Conservation (phyloP, 2,329 filamentous ascomycete genomes). For the Ceratocystis smalleyi region DNA sequence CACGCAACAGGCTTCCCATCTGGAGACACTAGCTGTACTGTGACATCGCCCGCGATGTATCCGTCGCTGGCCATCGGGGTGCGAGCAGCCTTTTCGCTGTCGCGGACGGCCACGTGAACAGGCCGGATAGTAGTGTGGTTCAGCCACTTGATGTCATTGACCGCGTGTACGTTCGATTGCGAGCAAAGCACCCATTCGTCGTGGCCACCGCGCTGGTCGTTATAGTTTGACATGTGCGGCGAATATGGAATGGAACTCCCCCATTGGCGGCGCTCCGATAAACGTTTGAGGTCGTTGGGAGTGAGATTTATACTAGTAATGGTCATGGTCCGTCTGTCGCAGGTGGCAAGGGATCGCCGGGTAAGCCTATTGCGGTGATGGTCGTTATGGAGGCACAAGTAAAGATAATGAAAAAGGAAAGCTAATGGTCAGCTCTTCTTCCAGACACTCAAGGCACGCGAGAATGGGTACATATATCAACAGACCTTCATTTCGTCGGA, state of each 20-base stretch:
- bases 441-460: no score
- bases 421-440: no score
- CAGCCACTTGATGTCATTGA: constrained; percentile 8
- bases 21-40: background rate
- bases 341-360: background rate
- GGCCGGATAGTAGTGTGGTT: background rate
- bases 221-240: background rate
- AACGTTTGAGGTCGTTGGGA: background rate
- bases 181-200: constrained; percentile 4
- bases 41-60: constrained; percentile 1
- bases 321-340: background rate
- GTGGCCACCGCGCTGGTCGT: background rate
- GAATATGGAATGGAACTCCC: background rate
- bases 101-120: background rate
- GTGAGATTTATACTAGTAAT: background rate
- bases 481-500: background rate
- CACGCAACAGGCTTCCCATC: background rate
- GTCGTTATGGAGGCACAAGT: background rate
- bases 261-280: background rate
- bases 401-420: background rate
- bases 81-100: background rate
- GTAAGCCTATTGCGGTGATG: background rate
- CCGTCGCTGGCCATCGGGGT: background rate
- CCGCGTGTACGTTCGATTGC: background rate
- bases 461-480: background rate